Conservation (phyloP, 345 rosid species). For the Pugionium cornutum region DNA sequence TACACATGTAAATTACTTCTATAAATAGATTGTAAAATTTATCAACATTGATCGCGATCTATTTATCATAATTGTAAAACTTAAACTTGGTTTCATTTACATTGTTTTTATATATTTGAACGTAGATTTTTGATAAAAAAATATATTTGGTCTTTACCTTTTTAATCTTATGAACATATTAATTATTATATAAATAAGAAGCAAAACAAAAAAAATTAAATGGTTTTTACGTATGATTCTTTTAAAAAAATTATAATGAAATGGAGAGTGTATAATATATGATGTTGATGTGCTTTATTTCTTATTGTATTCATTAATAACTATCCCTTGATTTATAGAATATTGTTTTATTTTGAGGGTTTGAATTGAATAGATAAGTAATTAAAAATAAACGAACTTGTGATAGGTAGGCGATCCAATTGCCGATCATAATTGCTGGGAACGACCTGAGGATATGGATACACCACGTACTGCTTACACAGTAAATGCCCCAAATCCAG, state of each 20-base stretch:
- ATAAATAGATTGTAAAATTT: not conserved
- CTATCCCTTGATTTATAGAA: not conserved
- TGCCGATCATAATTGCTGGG: constrained; percentile 90
- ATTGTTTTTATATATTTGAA: too few relatives aligned
- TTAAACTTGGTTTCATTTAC: too few relatives aligned
- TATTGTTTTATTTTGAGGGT: not conserved
- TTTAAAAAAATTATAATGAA: too few relatives aligned
- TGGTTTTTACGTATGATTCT: too few relatives aligned
- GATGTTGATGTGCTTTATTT: constrained; percentile 15
- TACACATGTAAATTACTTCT: not conserved
- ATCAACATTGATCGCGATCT: not conserved
- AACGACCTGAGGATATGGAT: constrained; percentile 98
- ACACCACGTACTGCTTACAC: constrained; percentile 74
- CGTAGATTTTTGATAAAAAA: too few relatives aligned
- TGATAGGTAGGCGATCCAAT: constrained; percentile 90
- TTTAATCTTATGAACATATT: too few relatives aligned
- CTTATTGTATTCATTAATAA: constrained; percentile 4
- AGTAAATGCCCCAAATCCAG: constrained; percentile 81
- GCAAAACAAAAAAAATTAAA: too few relatives aligned
- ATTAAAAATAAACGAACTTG: not conserved
- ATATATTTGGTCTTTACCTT: too few relatives aligned
- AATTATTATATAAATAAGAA: too few relatives aligned
- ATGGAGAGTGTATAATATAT: not conserved
- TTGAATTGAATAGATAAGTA: not conserved
- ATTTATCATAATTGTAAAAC: too few relatives aligned